These are phyloP conservation scores for Sanghuangporus sanghuang DNA, from an alignment of 1,284 basidiomycete species.

Conservation along the genomic window DNA sequence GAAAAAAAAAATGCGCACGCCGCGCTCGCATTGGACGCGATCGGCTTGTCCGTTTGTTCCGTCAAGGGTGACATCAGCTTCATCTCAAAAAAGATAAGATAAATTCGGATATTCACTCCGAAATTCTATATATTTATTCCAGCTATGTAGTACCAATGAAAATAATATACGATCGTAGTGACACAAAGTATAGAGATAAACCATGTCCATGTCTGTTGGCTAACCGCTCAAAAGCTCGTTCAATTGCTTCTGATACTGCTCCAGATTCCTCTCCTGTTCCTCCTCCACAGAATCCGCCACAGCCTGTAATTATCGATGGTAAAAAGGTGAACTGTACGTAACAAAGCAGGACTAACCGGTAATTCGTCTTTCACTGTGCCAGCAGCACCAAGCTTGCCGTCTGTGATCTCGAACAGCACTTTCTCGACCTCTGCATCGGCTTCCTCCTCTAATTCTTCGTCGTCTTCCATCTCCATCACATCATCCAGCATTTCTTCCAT, in stretches of 20 bases:
- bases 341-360: conserved; percentile 56
- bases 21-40: background rate
- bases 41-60: background rate
- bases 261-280: conserved; percentile 79
- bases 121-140: background rate
- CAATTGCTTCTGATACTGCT: conserved; percentile 81
- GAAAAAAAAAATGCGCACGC: background rate
- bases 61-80: conserved; percentile 12
- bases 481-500: conserved; percentile 94
- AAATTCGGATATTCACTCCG: background rate
- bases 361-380: conserved; percentile 69
- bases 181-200: background rate
- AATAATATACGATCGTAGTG: background rate
- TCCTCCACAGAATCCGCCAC: conserved; percentile 62
- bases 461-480: conserved; percentile 81
- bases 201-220: conserved; percentile 3
- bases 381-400: conserved; percentile 89
- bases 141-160: background rate
- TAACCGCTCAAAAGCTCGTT: conserved; percentile 77
- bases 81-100: conserved; percentile 3
- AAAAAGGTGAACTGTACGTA: background rate
- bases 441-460: conserved; percentile 94
- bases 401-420: conserved; percentile 91
- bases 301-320: conserved; percentile 31
- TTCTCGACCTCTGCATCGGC: conserved; percentile 98